Evolutionary conservation across 768 basidiomycete genomes (phyloP).

Genomic region (Wakefieldia striispora): DNA sequence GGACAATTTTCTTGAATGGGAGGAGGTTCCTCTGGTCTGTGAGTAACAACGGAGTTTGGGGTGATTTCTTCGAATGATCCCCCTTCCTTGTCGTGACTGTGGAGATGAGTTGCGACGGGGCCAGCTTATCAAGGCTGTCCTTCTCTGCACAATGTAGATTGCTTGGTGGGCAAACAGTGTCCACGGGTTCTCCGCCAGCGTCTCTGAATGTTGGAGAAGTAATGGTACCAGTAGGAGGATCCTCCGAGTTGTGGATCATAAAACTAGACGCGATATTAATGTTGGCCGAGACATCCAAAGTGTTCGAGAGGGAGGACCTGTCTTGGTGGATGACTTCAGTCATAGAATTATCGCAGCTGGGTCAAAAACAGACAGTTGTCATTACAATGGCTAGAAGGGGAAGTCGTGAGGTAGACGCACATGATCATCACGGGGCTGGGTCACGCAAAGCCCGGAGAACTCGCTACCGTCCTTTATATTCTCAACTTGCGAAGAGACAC

Average conservation of each 20-base stretch:
- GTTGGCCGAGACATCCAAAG: background rate
- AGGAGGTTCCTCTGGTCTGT: slow-evolving; percentile 79
- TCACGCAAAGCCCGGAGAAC: background rate
- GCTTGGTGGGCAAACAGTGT: background rate
- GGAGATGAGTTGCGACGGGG: slow-evolving; percentile 3
- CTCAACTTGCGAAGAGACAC: background rate
- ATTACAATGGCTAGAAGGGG: background rate
- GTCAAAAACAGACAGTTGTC: background rate
- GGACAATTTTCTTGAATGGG: slow-evolving; percentile 59
- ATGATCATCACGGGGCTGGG: background rate
- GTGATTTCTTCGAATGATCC: background rate
- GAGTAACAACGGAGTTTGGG: slow-evolving; percentile 25
- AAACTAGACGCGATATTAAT: background rate
- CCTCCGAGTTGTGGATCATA: background rate
- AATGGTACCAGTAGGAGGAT: background rate
- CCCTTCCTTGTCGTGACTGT: background rate
- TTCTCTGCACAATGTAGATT: background rate
- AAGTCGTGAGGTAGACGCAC: background rate
- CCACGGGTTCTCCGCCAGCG: slow-evolving; percentile 1
- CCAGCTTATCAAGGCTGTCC: slow-evolving; percentile 1
- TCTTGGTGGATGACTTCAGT: background rate
- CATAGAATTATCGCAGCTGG: background rate
- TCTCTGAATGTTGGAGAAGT: background rate
- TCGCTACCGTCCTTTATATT: slow-evolving; percentile 12
- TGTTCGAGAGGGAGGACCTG: background rate